Conservation (phyloP, 495 filamentous ascomycete genomes). For the Ramalina peruviana region DNA sequence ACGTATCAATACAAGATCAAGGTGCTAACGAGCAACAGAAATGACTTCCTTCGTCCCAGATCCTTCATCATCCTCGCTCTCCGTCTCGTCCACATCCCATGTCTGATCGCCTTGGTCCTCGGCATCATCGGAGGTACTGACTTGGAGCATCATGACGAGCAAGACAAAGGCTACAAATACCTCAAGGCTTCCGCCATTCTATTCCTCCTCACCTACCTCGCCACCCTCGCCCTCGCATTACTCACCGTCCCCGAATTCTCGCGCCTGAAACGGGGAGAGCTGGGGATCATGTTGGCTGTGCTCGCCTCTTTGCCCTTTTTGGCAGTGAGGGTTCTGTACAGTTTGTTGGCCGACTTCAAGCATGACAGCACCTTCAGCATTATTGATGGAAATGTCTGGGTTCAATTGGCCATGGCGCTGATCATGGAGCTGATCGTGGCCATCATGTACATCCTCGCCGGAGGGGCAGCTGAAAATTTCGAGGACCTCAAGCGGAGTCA, state of each 20-base stretch:
- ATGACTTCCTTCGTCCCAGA: background rate
- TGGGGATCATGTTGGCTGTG: slow-evolving; percentile 2
- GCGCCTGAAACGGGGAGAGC: slow-evolving; percentile 1
- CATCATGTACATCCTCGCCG: background rate
- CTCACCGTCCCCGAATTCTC: background rate
- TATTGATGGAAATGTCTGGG: background rate
- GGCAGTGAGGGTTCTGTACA: slow-evolving; percentile 7
- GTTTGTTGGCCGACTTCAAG: slow-evolving; percentile 7
- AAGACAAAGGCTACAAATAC: background rate
- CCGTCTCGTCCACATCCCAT: slow-evolving; percentile 2
- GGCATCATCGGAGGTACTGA: slow-evolving; percentile 7
- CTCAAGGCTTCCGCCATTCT: slow-evolving; percentile 8
- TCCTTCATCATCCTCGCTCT: slow-evolving; percentile 4
- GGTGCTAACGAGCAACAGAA: background rate
- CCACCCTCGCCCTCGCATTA: slow-evolving; percentile 1
- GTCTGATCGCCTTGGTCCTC: slow-evolving; percentile 3
- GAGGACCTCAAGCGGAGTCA: background rate
- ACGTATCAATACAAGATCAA: background rate
- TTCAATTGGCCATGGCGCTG: slow-evolving; percentile 3
- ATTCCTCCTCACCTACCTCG: slow-evolving; percentile 10
- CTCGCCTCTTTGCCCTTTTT: slow-evolving; percentile 7
- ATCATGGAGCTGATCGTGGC: slow-evolving; percentile 12
- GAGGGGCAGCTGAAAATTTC: background rate
- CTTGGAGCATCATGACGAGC: background rate
- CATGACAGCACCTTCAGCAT: slow-evolving; percentile 1